These are phyloP conservation scores for Entoloma clypeatum DNA, from an alignment of 1,284 basidiomycete genomes.

Conservation along the genomic window DNA sequence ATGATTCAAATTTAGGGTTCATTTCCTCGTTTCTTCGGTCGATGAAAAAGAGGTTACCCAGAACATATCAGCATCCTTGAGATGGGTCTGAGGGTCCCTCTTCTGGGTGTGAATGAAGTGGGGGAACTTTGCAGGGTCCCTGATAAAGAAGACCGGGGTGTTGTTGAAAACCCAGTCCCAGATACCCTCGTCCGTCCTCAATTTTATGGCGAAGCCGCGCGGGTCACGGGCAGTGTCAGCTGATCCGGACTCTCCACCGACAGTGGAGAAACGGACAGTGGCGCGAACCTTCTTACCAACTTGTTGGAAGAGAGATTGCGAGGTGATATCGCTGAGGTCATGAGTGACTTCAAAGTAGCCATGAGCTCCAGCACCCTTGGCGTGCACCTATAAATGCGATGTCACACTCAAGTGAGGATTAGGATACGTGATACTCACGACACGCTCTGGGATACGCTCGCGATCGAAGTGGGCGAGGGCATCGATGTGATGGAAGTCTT, in stretches of 20 bases:
- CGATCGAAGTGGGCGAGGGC: constrained; percentile 88
- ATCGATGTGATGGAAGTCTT: constrained; percentile 90
- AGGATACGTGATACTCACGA: constrained; percentile 48
- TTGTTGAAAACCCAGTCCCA: constrained; percentile 93
- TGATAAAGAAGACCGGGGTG: constrained; percentile 87
- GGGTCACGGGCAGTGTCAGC: constrained; percentile 91
- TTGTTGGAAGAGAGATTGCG: constrained; percentile 65
- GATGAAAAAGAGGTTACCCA: too few relatives aligned
- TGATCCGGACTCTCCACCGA: constrained; percentile 85
- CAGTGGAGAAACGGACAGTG: constrained; percentile 85
- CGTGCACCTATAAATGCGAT: constrained; percentile 56
- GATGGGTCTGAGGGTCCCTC: constrained; percentile 84
- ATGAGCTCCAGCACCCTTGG: constrained; percentile 86
- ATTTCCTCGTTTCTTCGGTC: too few relatives aligned
- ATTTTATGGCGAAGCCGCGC: constrained; percentile 89
- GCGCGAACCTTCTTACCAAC: constrained; percentile 69
- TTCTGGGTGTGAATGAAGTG: constrained; percentile 97
- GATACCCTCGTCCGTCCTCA: constrained; percentile 87
- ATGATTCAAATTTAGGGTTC: constrained; percentile 6
- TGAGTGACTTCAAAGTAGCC: constrained; percentile 90
- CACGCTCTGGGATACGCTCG: constrained; percentile 94
- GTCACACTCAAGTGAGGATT: constrained; percentile 7
- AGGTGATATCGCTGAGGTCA: constrained; percentile 77
- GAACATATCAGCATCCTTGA: constrained; percentile 80
- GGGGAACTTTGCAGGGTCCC: constrained; percentile 81